Conservation (phyloP, 2,329 filamentous ascomycete genomes). For the Talaromyces funiculosus region DNA sequence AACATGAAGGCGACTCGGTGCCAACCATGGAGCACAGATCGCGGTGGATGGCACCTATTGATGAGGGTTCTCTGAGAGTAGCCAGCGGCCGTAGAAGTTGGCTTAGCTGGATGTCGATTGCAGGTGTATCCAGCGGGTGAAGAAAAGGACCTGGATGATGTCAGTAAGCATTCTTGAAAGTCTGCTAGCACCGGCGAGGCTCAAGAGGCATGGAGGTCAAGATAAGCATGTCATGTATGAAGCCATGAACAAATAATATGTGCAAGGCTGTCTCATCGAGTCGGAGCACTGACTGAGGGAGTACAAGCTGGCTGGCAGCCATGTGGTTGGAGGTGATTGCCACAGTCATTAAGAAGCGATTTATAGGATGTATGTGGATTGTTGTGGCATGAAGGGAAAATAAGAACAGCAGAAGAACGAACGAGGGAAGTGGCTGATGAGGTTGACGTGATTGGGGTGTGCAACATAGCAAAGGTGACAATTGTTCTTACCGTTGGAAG, state of each 20-base stretch:
- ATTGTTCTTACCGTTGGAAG: not conserved
- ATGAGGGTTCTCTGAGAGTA: not conserved
- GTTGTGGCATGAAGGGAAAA: not conserved
- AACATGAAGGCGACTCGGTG: conserved; percentile 29
- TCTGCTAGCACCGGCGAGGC: not conserved
- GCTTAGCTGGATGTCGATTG: not conserved
- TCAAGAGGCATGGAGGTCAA: not conserved
- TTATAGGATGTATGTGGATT: not conserved
- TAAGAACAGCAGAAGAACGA: not conserved
- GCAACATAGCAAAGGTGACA: not conserved
- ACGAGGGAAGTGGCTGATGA: not conserved
- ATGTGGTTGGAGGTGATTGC: not conserved
- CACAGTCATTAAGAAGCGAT: not conserved
- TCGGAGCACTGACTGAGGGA: not conserved
- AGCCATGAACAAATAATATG: not conserved
- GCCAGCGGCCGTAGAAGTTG: not conserved
- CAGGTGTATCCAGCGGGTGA: not conserved
- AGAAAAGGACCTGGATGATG: not conserved
- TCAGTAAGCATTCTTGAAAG: not conserved
- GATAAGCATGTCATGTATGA: not conserved
- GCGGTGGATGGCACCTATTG: not conserved
- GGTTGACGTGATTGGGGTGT: not conserved
- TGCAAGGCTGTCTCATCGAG: not conserved
- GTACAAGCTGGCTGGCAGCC: not conserved
- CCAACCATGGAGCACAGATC: conserved; percentile 22